These are phyloP conservation scores for Fusarium circinatum DNA, from an alignment of 2,329 filamentous ascomycete species.

Conservation along the genomic window DNA sequence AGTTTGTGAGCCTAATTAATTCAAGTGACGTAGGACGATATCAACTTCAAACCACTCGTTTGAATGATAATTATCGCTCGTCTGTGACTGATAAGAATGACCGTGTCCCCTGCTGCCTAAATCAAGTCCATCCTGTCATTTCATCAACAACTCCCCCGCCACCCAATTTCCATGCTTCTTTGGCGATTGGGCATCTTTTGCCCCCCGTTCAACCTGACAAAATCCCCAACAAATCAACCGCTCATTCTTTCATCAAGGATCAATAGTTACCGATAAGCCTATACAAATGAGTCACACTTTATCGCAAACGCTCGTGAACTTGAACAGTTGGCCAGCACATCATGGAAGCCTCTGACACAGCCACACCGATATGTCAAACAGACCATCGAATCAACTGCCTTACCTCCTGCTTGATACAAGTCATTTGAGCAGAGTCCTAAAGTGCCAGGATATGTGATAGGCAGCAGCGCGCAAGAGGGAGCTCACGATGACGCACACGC, in stretches of 20 bases:
- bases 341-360: slow-evolving; percentile 13
- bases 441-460: slow-evolving; percentile 20
- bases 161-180: neutral
- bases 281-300: slow-evolving; percentile 23
- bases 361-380: slow-evolving; percentile 31
- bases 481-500: slow-evolving; percentile 10
- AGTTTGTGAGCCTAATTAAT: neutral
- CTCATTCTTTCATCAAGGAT: neutral
- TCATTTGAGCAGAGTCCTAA: slow-evolving; percentile 5
- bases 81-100: neutral
- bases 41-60: neutral
- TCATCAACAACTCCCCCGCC: slow-evolving; percentile 1
- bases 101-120: slow-evolving; percentile 5
- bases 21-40: slow-evolving; percentile 11
- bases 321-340: slow-evolving; percentile 6
- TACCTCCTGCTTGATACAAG: neutral
- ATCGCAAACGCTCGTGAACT: neutral
- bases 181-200: slow-evolving; percentile 21
- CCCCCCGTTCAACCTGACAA: slow-evolving; percentile 2
- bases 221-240: neutral
- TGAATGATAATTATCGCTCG: neutral
- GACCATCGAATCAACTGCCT: slow-evolving; percentile 8
- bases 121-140: slow-evolving; percentile 6
- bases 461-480: slow-evolving; percentile 31
- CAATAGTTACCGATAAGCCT: neutral